A percentile compares a stretch with the other conserved stretches of the same genome.
These are phyloP conservation scores for Solanum chmielewskii DNA, from an alignment of 257 asterid species.

Conservation along the genomic window DNA sequence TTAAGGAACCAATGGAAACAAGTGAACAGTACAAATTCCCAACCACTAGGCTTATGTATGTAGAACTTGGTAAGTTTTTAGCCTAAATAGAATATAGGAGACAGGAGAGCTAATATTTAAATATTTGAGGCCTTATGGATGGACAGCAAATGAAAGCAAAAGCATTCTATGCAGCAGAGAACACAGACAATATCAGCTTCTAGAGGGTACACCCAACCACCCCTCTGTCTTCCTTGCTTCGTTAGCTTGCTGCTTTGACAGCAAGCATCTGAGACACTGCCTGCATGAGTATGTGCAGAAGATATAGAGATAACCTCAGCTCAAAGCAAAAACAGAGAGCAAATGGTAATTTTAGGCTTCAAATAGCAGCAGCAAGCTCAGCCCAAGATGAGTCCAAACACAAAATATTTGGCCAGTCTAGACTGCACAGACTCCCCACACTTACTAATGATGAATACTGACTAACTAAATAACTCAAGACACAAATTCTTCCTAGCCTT, in stretches of 20 bases:
- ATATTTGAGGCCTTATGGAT: background rate
- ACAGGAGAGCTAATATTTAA: background rate
- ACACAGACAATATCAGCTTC: background rate
- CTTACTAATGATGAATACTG: background rate
- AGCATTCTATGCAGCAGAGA: background rate
- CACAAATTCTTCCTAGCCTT: background rate
- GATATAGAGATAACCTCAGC: background rate
- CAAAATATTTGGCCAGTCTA: background rate
- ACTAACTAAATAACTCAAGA: background rate
- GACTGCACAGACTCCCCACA: background rate
- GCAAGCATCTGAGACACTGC: background rate
- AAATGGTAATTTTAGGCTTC: background rate
- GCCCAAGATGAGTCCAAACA: background rate
- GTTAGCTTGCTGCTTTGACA: background rate
- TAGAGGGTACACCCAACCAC: background rate
- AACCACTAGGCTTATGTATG: background rate
- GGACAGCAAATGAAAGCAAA: background rate
- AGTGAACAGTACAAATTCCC: background rate
- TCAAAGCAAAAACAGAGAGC: background rate
- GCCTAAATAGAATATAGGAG: background rate
- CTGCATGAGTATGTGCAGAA: background rate
- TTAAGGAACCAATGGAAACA: background rate
- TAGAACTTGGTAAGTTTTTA: background rate
- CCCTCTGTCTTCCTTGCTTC: background rate
- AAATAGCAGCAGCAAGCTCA: background rate